Evolutionary conservation across 1,284 basidiomycete species (phyloP), one percentile per base, ranked within the genome.

Genomic region (Sporisorium graminicola): DNA sequence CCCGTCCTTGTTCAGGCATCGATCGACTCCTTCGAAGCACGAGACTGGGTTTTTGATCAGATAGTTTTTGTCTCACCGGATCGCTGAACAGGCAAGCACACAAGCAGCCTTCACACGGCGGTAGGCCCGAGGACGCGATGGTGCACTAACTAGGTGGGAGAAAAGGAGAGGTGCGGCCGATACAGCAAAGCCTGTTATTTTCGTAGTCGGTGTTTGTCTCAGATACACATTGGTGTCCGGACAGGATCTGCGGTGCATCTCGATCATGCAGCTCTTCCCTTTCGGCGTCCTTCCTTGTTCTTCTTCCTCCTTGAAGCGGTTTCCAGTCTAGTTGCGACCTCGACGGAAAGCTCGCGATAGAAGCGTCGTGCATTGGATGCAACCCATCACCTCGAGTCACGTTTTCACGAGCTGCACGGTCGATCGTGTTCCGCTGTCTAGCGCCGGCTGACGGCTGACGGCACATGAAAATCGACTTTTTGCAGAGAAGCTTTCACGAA

Each of bases 171-270:
- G n/a, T n/a, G n/a, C n/a, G n/a, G n/a, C n/a, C n/a, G n/a, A n/a
- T 13, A 35, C 13, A 13, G 35, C 35, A 35, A 13, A 47, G 24
- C 24, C n/a, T n/a, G 24, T 47, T 3, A 5, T 35, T 51, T 13
- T 13, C 12, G 14, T 22, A 51, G 29, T 51, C 31, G 50, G 31
- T 31, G 50, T 35, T n/a, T 33, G 50, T 51, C 31, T 51, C 50
- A 51, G 31, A n/a, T 50, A 18, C 29, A 3, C 29, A 31, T 7
- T 26, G 16, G 2, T 50, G 18, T 33, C n/a, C 29, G 29, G n/a
- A 22, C 31, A 35, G 29, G 50, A 51, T 51, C 50, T 51, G 50
- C 50, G n/a, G 2, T 51, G 50, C 50, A 51, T 51, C 29, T 35
- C 31, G 31, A 46, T 46, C 14, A 49, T 49, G 47, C 37, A 18